A percentile compares a stretch with the other conserved stretches of the same genome.
phyloP scores from a whole-genome alignment of 176 grass and related monocot species.

The Musa beccarii region DNA sequence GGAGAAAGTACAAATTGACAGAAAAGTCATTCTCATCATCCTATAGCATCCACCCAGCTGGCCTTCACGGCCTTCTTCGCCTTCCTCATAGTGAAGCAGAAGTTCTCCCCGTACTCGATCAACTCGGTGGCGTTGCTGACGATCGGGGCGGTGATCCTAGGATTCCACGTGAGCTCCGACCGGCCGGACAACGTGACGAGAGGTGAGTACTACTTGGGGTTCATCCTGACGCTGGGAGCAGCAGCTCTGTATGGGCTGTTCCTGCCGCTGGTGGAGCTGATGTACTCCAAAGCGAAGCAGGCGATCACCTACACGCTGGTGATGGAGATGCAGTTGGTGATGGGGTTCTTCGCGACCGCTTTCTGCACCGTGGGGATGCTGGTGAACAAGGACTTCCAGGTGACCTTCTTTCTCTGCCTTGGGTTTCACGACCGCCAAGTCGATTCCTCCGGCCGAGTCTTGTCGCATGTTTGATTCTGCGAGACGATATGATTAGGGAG shows the following conservation, averaged over 20 bases:
- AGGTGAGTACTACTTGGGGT: slow-evolving; percentile 49
- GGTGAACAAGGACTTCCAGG: slow-evolving; percentile 56
- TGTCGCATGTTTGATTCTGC: too few species aligned
- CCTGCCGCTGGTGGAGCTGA: slow-evolving; percentile 56
- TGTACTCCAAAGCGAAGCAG: slow-evolving; percentile 26
- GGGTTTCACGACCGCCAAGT: too few species aligned
- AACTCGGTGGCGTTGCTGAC: slow-evolving; percentile 72
- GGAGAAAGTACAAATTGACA: too few species aligned
- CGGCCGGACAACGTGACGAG: slow-evolving; percentile 37
- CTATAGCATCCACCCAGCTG: slow-evolving; percentile 64
- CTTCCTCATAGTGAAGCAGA: slow-evolving; percentile 57
- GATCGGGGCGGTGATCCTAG: slow-evolving; percentile 50
- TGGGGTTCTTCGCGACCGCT: slow-evolving; percentile 45
- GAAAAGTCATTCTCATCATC: too few species aligned
- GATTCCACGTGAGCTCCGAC: slow-evolving; percentile 44
- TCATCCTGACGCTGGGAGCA: slow-evolving; percentile 50
- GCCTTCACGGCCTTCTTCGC: slow-evolving; percentile 40
- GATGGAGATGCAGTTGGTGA: slow-evolving; percentile 79
- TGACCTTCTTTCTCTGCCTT: slow-evolving; percentile 5
- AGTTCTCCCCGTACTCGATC: slow-evolving; percentile 54
- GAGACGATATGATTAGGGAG: too few species aligned
- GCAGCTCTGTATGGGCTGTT: slow-evolving; percentile 50
- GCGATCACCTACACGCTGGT: slow-evolving; percentile 51
- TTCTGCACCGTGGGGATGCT: slow-evolving; percentile 63
- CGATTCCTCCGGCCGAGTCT: too few species aligned